A percentile compares a stretch with the other conserved stretches of the same genome.
Evolutionary conservation across 2,329 filamentous ascomycete genomes (phyloP).

Genomic region (Colletotrichum sp.): DNA sequence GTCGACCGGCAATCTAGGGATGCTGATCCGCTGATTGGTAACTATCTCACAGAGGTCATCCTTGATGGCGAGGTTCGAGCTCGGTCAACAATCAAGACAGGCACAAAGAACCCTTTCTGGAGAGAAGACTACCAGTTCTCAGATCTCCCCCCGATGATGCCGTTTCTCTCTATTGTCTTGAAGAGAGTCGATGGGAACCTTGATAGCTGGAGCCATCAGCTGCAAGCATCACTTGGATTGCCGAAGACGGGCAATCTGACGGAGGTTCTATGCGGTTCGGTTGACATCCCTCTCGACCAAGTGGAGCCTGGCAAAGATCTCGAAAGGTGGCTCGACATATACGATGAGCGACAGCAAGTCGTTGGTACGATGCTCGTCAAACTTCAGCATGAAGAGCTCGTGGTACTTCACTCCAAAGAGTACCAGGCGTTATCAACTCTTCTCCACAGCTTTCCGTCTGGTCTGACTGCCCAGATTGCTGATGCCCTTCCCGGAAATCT

Average conservation of each 20-base stretch:
- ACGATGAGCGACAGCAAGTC: conserved; percentile 76
- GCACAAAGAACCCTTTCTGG: conserved; percentile 81
- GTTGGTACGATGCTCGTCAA: conserved; percentile 87
- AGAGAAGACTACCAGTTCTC: conserved; percentile 79
- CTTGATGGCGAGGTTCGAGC: conserved; percentile 81
- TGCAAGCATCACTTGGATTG: conserved; percentile 47
- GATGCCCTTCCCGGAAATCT: conserved; percentile 79
- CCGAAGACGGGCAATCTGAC: conserved; percentile 47
- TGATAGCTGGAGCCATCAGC: conserved; percentile 50
- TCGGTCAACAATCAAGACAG: conserved; percentile 73
- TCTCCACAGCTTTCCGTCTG: conserved; percentile 82
- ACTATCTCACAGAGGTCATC: conserved; percentile 81
- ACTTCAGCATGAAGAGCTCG: conserved; percentile 84
- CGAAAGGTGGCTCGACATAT: conserved; percentile 87
- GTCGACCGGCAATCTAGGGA: conserved; percentile 38
- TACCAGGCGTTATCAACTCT: conserved; percentile 84
- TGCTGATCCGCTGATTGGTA: conserved; percentile 59
- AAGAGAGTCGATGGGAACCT: conserved; percentile 65
- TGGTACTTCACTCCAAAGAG: conserved; percentile 85
- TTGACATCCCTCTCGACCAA: conserved; percentile 84
- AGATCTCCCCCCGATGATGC: conserved; percentile 73
- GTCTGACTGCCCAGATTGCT: conserved; percentile 84
- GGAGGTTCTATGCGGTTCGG: conserved; percentile 68
- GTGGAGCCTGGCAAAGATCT: conserved; percentile 77
- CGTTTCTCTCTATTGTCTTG: conserved; percentile 72